A percentile compares a stretch with the other conserved stretches of the same genome.
Conservation (phyloP, 2,329 filamentous ascomycete species). For the Intubia oerlemansii region DNA sequence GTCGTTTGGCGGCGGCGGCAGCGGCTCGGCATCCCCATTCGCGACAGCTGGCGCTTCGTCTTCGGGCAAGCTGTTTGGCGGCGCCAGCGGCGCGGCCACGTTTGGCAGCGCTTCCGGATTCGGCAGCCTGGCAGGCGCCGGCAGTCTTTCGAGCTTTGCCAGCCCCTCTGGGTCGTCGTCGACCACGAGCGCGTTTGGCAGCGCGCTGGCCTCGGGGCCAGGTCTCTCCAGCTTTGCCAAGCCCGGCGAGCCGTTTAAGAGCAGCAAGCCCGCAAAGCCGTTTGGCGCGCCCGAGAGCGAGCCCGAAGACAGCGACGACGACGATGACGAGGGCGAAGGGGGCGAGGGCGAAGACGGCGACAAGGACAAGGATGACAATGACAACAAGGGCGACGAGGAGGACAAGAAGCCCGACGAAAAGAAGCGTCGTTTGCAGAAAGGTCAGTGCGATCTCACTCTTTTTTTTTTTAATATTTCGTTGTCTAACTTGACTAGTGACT, state of each 20-base stretch:
- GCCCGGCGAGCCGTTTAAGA: conserved; percentile 28
- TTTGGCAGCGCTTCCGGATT: conserved; percentile 16
- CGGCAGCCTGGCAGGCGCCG: conserved; percentile 27
- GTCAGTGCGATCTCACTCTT: conserved; percentile 33
- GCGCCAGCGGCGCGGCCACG: background rate
- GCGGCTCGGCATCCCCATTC: conserved; percentile 23
- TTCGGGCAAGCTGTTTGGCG: conserved; percentile 2
- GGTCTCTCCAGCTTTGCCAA: conserved; percentile 51
- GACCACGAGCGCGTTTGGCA: conserved; percentile 16
- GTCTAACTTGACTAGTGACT: too few relatives aligned
- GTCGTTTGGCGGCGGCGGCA: conserved; percentile 25
- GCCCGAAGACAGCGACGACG: conserved; percentile 26
- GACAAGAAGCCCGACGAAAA: too few relatives aligned
- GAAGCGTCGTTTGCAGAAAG: conserved; percentile 44
- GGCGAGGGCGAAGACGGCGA: conserved; percentile 15
- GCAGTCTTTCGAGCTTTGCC: too few relatives aligned
- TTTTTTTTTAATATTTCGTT: too few relatives aligned
- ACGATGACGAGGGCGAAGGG: conserved; percentile 23
- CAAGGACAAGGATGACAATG: conserved; percentile 16
- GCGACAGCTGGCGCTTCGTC: conserved; percentile 13
- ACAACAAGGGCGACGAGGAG: conserved; percentile 18
- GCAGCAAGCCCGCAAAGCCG: conserved; percentile 42
- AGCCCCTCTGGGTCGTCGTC: conserved; percentile 8
- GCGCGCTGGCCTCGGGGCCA: conserved; percentile 15
- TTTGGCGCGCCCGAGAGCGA: conserved; percentile 61